These are phyloP conservation scores for Cantharellus cinnabarinus DNA, from an alignment of 768 basidiomycete genomes.

Conservation along the genomic window DNA sequence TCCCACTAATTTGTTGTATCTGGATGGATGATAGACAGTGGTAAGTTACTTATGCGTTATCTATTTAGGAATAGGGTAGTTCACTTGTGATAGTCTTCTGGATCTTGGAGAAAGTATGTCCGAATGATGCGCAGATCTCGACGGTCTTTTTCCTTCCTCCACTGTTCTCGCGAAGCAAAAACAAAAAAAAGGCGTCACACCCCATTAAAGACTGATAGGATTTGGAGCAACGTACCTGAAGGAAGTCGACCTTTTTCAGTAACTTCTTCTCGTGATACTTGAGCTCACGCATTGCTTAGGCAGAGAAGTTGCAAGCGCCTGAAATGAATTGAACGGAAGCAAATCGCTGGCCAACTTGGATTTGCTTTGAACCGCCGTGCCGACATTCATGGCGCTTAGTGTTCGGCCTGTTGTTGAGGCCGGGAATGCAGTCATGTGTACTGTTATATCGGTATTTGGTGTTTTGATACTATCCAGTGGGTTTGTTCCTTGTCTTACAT, in stretches of 20 bases:
- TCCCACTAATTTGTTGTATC: conserved; percentile 91
- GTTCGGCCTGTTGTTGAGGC: neutral
- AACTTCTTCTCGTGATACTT: conserved; percentile 93
- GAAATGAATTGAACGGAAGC: neutral
- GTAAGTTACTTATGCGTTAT: neutral
- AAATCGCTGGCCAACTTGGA: neutral
- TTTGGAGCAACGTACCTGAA: conserved; percentile 38
- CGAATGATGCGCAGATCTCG: conserved; percentile 90
- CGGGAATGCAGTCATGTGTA: conserved; percentile 11
- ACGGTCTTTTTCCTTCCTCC: conserved; percentile 85
- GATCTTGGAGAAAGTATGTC: conserved; percentile 82
- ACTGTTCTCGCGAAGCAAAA: conserved; percentile 26
- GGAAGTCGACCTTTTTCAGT: conserved; percentile 91
- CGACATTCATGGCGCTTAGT: neutral
- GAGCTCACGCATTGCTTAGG: conserved; percentile 51
- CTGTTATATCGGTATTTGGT: conserved; percentile 18
- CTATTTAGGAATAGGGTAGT: conserved; percentile 1
- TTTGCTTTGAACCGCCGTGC: neutral
- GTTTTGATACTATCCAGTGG: conserved; percentile 16
- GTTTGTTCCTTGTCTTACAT: neutral
- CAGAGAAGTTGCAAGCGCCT: neutral
- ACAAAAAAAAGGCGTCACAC: neutral
- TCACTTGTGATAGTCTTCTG: conserved; percentile 87
- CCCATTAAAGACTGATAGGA: neutral
- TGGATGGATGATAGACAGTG: conserved; percentile 11